These are phyloP conservation scores for Cryptosporidium felis DNA, from an alignment of 169 alveolate genomes.

Conservation along the genomic window DNA sequence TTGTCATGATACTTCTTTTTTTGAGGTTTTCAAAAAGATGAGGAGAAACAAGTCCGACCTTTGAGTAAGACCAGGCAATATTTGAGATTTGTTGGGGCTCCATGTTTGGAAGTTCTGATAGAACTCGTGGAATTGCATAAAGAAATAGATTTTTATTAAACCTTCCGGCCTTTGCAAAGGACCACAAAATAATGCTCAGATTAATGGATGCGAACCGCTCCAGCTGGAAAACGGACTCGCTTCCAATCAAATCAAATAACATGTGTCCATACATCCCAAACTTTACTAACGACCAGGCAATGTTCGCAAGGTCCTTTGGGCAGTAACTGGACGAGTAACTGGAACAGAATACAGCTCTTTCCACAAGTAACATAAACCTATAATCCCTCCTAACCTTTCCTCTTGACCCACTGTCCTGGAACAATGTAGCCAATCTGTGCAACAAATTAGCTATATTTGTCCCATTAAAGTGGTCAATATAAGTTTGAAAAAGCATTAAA, in stretches of 20 bases:
- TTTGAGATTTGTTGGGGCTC: constrained; percentile 62
- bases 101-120: constrained; percentile 38
- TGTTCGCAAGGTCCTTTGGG: constrained; percentile 44
- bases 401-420: neutral
- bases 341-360: neutral
- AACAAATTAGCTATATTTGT: constrained; percentile 30
- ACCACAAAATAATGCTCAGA: constrained; percentile 43
- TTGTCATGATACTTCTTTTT: neutral
- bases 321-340: constrained; percentile 12
- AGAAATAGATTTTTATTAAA: constrained; percentile 34
- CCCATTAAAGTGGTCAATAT: constrained; percentile 35
- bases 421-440: constrained; percentile 20
- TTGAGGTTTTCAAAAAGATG: constrained; percentile 52
- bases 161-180: constrained; percentile 38
- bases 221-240: constrained; percentile 25
- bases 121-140: constrained; percentile 43
- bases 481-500: neutral
- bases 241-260: constrained; percentile 21
- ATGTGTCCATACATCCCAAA: constrained; percentile 41
- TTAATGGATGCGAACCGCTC: constrained; percentile 38
- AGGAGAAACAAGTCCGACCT: constrained; percentile 54
- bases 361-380: constrained; percentile 35
- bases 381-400: constrained; percentile 5
- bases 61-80: constrained; percentile 65
- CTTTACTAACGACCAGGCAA: constrained; percentile 50